Evolutionary conservation across 2,329 filamentous ascomycete genomes (phyloP).

Genomic region (Aspergillus ruber): DNA sequence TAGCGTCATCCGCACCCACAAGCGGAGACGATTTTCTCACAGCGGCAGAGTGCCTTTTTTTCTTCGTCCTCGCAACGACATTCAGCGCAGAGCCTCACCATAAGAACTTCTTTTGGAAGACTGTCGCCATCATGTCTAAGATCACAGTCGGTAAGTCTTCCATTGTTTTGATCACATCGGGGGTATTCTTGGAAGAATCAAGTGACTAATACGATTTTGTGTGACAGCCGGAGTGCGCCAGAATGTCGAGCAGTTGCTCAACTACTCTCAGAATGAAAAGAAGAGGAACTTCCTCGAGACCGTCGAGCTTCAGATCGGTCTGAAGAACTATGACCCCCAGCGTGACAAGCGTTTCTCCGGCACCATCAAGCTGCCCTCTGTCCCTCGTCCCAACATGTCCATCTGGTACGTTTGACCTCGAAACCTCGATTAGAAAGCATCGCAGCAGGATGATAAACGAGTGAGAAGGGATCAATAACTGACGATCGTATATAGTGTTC

Average conservation of each 20-base stretch:
- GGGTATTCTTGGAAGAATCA: not conserved
- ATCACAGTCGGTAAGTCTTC: conserved; percentile 49
- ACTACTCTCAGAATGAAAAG: conserved; percentile 93
- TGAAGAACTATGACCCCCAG: conserved; percentile 99
- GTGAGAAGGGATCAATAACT: conserved; percentile 4
- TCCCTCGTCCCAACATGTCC: conserved; percentile 86
- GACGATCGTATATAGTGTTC: conserved; percentile 51
- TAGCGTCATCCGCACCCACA: conserved; percentile 30
- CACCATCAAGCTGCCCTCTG: conserved; percentile 88
- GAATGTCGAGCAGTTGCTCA: conserved; percentile 88
- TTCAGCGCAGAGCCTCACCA: conserved; percentile 60
- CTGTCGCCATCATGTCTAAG: conserved; percentile 59
- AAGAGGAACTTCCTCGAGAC: conserved; percentile 98
- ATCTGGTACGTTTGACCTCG: conserved; percentile 57
- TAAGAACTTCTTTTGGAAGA: conserved; percentile 83
- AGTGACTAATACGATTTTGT: conserved; percentile 5
- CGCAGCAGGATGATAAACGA: not conserved
- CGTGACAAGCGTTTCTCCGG: conserved; percentile 99
- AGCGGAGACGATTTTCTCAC: conserved; percentile 33
- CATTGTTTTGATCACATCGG: not conserved
- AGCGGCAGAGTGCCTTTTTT: conserved; percentile 18
- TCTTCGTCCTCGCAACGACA: conserved; percentile 21
- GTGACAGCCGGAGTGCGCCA: conserved; percentile 77
- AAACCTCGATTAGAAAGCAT: not conserved
- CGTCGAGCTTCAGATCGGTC: conserved; percentile 75